These are phyloP conservation scores for Zanthoxylum bungeanum DNA, from an alignment of 345 rosid species.

Conservation along the genomic window DNA sequence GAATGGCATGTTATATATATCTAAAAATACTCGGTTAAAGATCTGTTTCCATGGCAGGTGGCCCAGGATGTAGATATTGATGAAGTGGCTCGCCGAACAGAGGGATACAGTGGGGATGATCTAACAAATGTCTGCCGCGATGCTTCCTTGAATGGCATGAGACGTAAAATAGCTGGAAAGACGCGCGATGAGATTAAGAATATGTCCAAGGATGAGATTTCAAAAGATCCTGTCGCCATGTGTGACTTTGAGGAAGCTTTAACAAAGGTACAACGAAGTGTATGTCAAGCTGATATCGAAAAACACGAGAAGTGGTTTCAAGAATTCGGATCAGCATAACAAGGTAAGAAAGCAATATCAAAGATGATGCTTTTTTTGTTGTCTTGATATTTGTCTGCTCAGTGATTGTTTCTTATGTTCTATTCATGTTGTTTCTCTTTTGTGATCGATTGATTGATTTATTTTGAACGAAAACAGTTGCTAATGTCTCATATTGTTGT, in stretches of 20 bases:
- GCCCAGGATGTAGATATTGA: constrained; percentile 86
- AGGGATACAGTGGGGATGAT: constrained; percentile 99
- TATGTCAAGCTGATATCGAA: constrained; percentile 85
- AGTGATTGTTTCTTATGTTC: not conserved
- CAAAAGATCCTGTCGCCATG: constrained; percentile 97
- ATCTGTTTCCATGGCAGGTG: constrained; percentile 43
- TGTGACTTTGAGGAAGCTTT: constrained; percentile 99
- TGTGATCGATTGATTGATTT: not conserved
- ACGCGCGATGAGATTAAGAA: constrained; percentile 97
- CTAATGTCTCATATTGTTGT: not conserved
- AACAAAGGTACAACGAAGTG: constrained; percentile 90
- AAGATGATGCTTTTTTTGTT: not conserved
- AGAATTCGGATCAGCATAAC: constrained; percentile 92
- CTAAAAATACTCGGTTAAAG: not conserved
- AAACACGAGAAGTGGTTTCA: constrained; percentile 96
- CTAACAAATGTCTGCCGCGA: constrained; percentile 96
- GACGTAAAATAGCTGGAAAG: constrained; percentile 98
- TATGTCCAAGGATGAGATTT: constrained; percentile 97
- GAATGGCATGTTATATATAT: not conserved
- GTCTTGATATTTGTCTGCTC: not conserved
- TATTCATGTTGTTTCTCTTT: not conserved
- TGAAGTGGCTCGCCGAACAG: constrained; percentile 85
- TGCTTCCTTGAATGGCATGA: constrained; percentile 98
- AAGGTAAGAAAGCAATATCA: not conserved
- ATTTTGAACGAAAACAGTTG: not conserved